These are phyloP conservation scores for Alternaria infectoria DNA, from an alignment of 2,329 filamentous ascomycete genomes.

Conservation along the genomic window DNA sequence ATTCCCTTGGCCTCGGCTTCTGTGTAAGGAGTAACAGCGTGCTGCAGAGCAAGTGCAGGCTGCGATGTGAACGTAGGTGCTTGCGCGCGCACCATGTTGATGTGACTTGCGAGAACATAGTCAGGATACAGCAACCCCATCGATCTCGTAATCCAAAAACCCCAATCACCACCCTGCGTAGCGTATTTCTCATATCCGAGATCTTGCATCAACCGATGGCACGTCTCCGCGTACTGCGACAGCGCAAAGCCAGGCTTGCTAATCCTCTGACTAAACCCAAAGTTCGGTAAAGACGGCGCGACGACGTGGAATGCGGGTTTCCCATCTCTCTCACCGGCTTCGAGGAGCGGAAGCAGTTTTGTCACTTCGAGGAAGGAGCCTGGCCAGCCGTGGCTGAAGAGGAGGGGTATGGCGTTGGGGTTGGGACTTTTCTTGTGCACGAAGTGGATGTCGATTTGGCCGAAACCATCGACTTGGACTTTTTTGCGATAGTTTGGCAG, in stretches of 20 bases:
- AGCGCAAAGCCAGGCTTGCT: conserved; percentile 63
- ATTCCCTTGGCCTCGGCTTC: conserved; percentile 60
- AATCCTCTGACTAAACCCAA: conserved; percentile 59
- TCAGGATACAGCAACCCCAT: conserved; percentile 66
- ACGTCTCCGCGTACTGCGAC: conserved; percentile 67
- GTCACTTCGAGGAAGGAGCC: conserved; percentile 71
- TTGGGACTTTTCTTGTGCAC: conserved; percentile 63
- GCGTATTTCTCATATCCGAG: conserved; percentile 68
- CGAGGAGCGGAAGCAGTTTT: conserved; percentile 63
- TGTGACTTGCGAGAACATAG: conserved; percentile 64
- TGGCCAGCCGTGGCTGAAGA: conserved; percentile 75
- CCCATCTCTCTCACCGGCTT: conserved; percentile 31
- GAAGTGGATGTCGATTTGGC: conserved; percentile 67
- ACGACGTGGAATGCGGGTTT: conserved; percentile 61
- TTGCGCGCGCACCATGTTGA: conserved; percentile 63
- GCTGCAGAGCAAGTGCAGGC: conserved; percentile 64
- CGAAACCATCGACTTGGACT: conserved; percentile 65
- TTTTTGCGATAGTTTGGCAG: conserved; percentile 64
- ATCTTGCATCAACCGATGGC: conserved; percentile 71
- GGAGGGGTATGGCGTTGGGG: conserved; percentile 64
- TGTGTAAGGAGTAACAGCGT: conserved; percentile 62
- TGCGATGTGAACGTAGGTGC: conserved; percentile 51
- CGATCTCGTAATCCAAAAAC: conserved; percentile 67
- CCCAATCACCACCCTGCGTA: conserved; percentile 73
- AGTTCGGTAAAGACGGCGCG: conserved; percentile 63